Evolutionary conservation across 2,329 filamentous ascomycete genomes (phyloP).

Genomic region (Ophiostoma himal-ulmi): DNA sequence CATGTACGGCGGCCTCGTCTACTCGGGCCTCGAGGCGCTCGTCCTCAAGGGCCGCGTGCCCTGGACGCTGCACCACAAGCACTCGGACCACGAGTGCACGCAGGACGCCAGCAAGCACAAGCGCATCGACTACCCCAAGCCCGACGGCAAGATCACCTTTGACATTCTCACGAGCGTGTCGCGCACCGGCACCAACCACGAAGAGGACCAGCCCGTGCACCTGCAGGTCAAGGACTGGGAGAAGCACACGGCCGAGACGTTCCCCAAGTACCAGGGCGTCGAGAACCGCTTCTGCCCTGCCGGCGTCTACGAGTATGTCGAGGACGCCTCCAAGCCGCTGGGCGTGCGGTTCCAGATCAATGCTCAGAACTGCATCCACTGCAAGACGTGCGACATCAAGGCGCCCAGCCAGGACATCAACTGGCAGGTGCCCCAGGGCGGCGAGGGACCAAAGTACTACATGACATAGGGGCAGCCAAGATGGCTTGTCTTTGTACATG

Average conservation of each 20-base stretch:
- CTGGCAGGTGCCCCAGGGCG: constrained; percentile 90
- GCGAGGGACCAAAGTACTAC: constrained; percentile 69
- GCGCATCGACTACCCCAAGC: constrained; percentile 96
- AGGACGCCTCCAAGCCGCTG: constrained; percentile 77
- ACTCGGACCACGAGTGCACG: constrained; percentile 70
- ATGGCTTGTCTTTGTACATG: too few species aligned
- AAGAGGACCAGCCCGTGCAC: constrained; percentile 96
- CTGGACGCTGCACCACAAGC: constrained; percentile 86
- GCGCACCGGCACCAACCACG: constrained; percentile 94
- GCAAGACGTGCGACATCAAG: constrained; percentile 99
- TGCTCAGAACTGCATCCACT: constrained; percentile 96
- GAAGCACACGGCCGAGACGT: constrained; percentile 74
- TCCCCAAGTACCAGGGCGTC: constrained; percentile 80
- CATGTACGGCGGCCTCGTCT: constrained; percentile 81
- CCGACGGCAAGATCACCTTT: constrained; percentile 89
- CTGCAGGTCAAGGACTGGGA: constrained; percentile 95
- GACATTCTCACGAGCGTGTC: constrained; percentile 95
- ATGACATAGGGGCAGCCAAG: constrained; percentile 45
- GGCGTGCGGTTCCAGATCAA: constrained; percentile 98
- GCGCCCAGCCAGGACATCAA: constrained; percentile 95
- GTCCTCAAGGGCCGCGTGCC: constrained; percentile 77
- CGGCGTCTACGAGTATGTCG: constrained; percentile 95
- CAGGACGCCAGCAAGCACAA: constrained; percentile 69
- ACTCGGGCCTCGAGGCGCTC: constrained; percentile 89
- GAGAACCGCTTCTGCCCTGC: constrained; percentile 97